phyloP scores from a whole-genome alignment of 2,329 filamentous ascomycete genomes.

The Nemania serpens region DNA sequence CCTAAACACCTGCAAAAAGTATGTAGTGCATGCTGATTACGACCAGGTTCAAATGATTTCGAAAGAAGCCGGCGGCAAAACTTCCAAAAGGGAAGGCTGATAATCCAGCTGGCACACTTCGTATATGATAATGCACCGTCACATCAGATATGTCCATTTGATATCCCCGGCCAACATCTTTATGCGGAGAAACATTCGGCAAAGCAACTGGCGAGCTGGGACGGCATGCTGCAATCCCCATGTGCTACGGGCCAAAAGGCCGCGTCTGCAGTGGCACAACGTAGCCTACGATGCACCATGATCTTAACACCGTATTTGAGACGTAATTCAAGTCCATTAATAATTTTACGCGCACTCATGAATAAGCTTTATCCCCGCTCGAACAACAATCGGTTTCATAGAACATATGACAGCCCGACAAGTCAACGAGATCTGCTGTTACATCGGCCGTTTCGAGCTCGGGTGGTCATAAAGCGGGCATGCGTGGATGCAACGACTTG shows the following conservation, averaged over 20 bases:
- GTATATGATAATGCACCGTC: constrained; percentile 24
- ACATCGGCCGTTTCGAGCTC: constrained; percentile 21
- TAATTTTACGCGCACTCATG: background rate
- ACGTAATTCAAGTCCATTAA: constrained; percentile 3
- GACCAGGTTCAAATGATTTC: constrained; percentile 20
- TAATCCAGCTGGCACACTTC: constrained; percentile 11
- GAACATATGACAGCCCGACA: background rate
- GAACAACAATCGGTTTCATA: constrained; percentile 1
- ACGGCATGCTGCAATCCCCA: constrained; percentile 22
- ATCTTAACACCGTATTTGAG: constrained; percentile 15
- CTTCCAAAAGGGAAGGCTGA: constrained; percentile 17
- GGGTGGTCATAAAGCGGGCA: constrained; percentile 9
- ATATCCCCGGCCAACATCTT: background rate
- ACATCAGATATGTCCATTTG: constrained; percentile 23
- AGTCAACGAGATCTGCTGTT: constrained; percentile 22
- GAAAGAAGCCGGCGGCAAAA: constrained; percentile 18
- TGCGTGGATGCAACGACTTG: constrained; percentile 28
- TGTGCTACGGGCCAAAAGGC: constrained; percentile 23
- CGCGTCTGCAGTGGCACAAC: constrained; percentile 23
- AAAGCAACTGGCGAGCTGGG: constrained; percentile 21
- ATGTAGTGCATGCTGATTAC: too few relatives aligned
- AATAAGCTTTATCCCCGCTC: background rate
- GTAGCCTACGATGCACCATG: constrained; percentile 18
- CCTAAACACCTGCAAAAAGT: too few relatives aligned
- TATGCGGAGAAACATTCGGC: constrained; percentile 16